A percentile compares a stretch with the other conserved stretches of the same genome.
phyloP scores from a whole-genome alignment of 1,284 basidiomycete species.

The Wolfiporia cocos region DNA sequence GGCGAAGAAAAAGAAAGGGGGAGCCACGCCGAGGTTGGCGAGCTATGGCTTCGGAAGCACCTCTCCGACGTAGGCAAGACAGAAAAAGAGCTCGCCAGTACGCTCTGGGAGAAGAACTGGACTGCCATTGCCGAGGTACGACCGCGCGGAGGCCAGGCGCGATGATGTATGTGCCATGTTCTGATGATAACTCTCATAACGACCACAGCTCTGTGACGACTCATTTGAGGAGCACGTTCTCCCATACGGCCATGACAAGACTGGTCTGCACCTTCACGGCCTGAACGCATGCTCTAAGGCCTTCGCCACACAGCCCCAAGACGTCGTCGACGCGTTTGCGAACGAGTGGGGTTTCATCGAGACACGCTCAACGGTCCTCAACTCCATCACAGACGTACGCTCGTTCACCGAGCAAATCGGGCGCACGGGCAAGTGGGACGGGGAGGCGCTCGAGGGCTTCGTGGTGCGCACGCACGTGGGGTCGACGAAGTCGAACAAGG shows the following conservation, averaged over 20 bases:
- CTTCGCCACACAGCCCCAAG: slow-evolving; percentile 73
- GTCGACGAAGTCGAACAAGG: slow-evolving; percentile 23
- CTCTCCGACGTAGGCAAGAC: slow-evolving; percentile 60
- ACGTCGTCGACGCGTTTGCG: slow-evolving; percentile 77
- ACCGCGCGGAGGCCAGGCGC: slow-evolving; percentile 5
- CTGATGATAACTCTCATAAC: too few relatives aligned
- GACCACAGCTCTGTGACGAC: slow-evolving; percentile 86
- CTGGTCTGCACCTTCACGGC: slow-evolving; percentile 93
- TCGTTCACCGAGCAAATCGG: slow-evolving; percentile 69
- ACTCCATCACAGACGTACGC: slow-evolving; percentile 66
- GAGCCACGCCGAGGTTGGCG: slow-evolving; percentile 79
- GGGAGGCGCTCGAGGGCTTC: slow-evolving; percentile 91
- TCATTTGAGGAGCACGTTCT: slow-evolving; percentile 98
- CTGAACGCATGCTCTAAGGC: slow-evolving; percentile 71
- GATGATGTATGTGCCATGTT: not conserved
- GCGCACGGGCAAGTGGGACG: slow-evolving; percentile 73
- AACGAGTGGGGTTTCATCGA: slow-evolving; percentile 89
- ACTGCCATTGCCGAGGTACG: slow-evolving; percentile 89
- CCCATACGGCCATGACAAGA: slow-evolving; percentile 72
- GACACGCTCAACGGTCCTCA: slow-evolving; percentile 59
- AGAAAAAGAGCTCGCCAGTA: slow-evolving; percentile 67
- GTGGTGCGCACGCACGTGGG: slow-evolving; percentile 80
- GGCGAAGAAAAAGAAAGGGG: slow-evolving; percentile 26
- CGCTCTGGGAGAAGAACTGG: slow-evolving; percentile 80
- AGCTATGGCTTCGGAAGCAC: slow-evolving; percentile 79